phyloP scores from a whole-genome alignment of 73 alveolate species.

The Paramecium sonneborni region DNA sequence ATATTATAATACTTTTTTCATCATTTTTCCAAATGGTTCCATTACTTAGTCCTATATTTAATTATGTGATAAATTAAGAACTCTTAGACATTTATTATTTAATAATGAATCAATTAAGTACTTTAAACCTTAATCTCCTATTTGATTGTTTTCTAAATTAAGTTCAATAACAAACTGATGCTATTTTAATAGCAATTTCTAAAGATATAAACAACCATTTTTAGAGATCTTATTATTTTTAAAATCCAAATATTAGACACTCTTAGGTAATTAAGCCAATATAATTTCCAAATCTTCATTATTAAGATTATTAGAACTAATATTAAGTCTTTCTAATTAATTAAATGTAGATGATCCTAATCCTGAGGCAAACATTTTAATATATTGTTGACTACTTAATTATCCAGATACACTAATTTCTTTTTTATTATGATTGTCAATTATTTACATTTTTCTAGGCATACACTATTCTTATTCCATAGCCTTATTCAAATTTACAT shows the following conservation, averaged over 20 bases:
- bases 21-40: constrained; percentile 11
- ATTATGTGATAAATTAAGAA: constrained; percentile 55
- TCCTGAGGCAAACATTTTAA: constrained; percentile 42
- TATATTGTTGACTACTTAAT: not conserved
- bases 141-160: constrained; percentile 31
- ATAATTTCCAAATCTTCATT: not conserved
- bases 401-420: constrained; percentile 25
- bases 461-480: not conserved
- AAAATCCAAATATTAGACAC: not conserved
- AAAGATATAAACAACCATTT: not conserved
- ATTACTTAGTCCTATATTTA: not conserved
- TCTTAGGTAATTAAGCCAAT: not conserved
- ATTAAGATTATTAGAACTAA: not conserved
- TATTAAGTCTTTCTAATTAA: not conserved
- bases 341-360: not conserved
- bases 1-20: not conserved
- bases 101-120: constrained; percentile 5
- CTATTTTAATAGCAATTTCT: not conserved
- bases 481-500: not conserved
- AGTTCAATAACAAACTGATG: not conserved
- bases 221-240: not conserved
- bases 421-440: not conserved
- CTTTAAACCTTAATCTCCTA: constrained; percentile 49
- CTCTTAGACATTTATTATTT: not conserved
- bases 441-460: constrained; percentile 34